Base-by-base conservation (phyloP, 257 asterid genomes). In the Primulina eburnea region DNA sequence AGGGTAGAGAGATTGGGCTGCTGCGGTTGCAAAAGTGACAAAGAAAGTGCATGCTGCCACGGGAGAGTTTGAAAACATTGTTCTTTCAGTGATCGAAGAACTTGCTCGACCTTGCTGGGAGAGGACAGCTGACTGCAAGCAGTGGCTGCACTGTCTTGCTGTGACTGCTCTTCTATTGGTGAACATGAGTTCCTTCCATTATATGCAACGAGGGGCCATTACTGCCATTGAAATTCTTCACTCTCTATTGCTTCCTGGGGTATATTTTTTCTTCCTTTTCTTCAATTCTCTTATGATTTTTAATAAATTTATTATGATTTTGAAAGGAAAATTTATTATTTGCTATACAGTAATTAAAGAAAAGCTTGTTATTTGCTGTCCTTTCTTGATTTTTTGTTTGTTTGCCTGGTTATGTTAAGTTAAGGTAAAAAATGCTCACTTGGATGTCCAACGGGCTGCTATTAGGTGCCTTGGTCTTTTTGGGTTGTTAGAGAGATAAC, bases 1-100 rank as follows among this genome's bases (percentile, higher is more conserved):
- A 65, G 99, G 99, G 68, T 96, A 93, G 79, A 90, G 75, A 84
- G 87, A 85, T 80, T 93, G 99, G 99, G 94, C 99, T 74, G 80
- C 85, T 77, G 95, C 97, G 20, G 91, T 89, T 61, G 91, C 88
- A 34, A 91, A 87, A 73, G 77, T 93, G 74, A 84, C 92, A 61
- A 89, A 80, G 76, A 84, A 85, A 81, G 94, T 90, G 63, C 96
- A 90, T 74, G 87, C 96, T 68, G 79, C 88, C 50, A 62, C 76
- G 6, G 96, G 99, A 69, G 99, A 93, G 81, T 89, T 89, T 38
- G 97, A 89, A 77, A 95, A 87, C 73, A 86, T 87, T 80, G 83
- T 90, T 52, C 84, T 90, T 61, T 67, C 72, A n/a, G 90, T 89
- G 69, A 80, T 90, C 37, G 96, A 84, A 70, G 97, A 84, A 80